phyloP scores from a whole-genome alignment of 306 rosid genomes.

The Casuarina cunninghamiana region DNA sequence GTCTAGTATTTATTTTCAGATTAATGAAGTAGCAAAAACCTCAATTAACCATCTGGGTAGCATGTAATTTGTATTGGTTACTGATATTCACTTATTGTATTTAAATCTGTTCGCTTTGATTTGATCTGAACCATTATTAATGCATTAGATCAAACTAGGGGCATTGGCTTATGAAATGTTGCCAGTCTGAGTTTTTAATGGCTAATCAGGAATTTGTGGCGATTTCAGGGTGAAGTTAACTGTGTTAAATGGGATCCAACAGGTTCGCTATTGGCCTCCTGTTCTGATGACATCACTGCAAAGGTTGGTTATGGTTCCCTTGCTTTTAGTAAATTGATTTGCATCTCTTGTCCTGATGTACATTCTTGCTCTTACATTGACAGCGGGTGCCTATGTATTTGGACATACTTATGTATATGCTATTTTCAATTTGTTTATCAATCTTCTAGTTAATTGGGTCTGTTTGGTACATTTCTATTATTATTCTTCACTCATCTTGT shows the following conservation, averaged over 20 bases:
- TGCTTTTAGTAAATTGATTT: not conserved
- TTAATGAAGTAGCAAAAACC: conserved; percentile 23
- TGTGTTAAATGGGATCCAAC: conserved; percentile 99
- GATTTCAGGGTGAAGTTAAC: conserved; percentile 85
- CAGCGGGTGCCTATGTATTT: not conserved
- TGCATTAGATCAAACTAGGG: conserved; percentile 1
- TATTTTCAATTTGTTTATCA: not conserved
- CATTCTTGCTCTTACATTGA: conserved; percentile 2
- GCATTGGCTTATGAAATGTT: not conserved
- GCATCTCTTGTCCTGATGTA: not conserved
- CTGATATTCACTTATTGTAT: conserved; percentile 19
- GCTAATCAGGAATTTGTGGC: conserved; percentile 28
- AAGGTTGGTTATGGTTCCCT: conserved; percentile 49
- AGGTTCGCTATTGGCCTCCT: conserved; percentile 85
- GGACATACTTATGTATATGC: not conserved
- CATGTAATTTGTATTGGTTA: conserved; percentile 12
- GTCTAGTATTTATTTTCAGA: not conserved
- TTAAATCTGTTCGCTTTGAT: conserved; percentile 11
- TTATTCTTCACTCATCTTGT: not conserved
- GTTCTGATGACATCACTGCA: conserved; percentile 92
- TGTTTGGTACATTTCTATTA: not conserved
- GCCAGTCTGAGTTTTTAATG: not conserved
- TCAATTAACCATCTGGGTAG: conserved; percentile 9
- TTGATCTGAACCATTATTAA: not conserved
- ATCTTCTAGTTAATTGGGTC: conserved; percentile 6